Conservation (phyloP, 768 basidiomycete genomes). For the Hortiboletus campestris region DNA sequence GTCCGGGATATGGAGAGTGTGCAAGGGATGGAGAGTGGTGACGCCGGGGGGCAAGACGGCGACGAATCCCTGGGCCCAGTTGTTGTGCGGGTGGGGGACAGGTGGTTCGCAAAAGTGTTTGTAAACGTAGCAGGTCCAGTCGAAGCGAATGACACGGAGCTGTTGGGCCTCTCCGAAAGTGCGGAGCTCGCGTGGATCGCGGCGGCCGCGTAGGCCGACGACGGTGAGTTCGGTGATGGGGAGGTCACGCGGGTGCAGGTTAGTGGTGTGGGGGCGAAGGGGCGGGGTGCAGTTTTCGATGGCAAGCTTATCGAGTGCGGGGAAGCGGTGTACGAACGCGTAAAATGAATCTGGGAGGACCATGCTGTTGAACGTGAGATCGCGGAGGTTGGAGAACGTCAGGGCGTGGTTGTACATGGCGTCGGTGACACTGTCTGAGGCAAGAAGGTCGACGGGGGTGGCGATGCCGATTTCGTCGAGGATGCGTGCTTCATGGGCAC, state of each 20-base stretch:
- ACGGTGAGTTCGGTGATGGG: slow-evolving; percentile 45
- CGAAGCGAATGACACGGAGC: slow-evolving; percentile 43
- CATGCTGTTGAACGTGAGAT: slow-evolving; percentile 38
- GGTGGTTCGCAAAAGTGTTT: slow-evolving; percentile 20
- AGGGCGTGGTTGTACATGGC: slow-evolving; percentile 19
- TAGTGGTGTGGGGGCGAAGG: slow-evolving; percentile 15
- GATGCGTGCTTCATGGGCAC: slow-evolving; percentile 26
- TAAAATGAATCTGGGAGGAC: slow-evolving; percentile 38
- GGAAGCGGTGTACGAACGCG: slow-evolving; percentile 36
- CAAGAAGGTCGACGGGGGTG: slow-evolving; percentile 22
- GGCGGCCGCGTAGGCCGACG: slow-evolving; percentile 33
- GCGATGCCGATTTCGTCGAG: slow-evolving; percentile 21
- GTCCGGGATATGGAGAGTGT: slow-evolving; percentile 6
- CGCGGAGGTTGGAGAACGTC: slow-evolving; percentile 36
- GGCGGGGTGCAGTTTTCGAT: slow-evolving; percentile 41
- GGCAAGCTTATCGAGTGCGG: slow-evolving; percentile 36
- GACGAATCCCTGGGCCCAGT: slow-evolving; percentile 16
- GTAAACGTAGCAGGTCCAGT: slow-evolving; percentile 42
- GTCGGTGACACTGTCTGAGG: slow-evolving; percentile 13
- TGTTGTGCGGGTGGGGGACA: slow-evolving; percentile 1
- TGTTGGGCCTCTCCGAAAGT: slow-evolving; percentile 37
- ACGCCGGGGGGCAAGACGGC: slow-evolving; percentile 6
- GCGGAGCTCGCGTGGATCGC: slow-evolving; percentile 25
- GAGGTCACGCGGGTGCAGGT: slow-evolving; percentile 33
- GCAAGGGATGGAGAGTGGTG: slow-evolving; percentile 3